Percentiles rank a stretch among this genome's conserved stretches.
phyloP scores from a whole-genome alignment of 257 asterid species.

The Ilex aquifolium region DNA sequence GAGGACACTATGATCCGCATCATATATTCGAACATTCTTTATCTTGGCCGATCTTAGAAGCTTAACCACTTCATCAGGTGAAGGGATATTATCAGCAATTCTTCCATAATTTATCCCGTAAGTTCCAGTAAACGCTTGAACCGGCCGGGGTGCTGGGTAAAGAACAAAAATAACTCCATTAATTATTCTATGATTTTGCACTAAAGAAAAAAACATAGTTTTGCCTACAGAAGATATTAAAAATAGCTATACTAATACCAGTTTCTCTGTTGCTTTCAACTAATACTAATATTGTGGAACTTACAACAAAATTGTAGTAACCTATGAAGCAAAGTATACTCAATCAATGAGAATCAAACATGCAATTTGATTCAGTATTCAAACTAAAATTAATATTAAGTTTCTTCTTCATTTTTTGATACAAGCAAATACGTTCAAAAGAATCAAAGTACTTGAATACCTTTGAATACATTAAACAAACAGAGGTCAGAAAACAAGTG shows the following conservation, averaged over 20 bases:
- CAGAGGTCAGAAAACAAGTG: no score
- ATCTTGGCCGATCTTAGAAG: slow-evolving; percentile 80
- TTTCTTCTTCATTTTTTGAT: no score
- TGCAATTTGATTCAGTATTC: no score
- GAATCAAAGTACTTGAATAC: no score
- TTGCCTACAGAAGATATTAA: not conserved
- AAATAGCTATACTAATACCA: no score
- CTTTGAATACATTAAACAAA: no score
- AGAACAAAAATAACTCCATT: not conserved
- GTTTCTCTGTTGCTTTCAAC: not conserved
- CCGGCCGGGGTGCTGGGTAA: slow-evolving; percentile 3
- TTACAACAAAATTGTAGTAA: not conserved
- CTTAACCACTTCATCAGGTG: slow-evolving; percentile 75
- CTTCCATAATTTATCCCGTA: slow-evolving; percentile 95
- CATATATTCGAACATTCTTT: slow-evolving; percentile 84
- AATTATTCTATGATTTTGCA: not conserved
- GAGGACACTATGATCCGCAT: slow-evolving; percentile 74
- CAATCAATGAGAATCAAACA: not conserved
- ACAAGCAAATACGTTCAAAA: no score
- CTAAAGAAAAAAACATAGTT: not conserved
- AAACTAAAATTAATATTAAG: no score
- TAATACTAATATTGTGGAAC: no score
- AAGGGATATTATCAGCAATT: slow-evolving; percentile 86
- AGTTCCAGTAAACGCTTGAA: slow-evolving; percentile 77
- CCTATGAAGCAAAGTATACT: not conserved